Conservation (phyloP, 768 basidiomycete genomes). For the Hypsizygus marmoreus region DNA sequence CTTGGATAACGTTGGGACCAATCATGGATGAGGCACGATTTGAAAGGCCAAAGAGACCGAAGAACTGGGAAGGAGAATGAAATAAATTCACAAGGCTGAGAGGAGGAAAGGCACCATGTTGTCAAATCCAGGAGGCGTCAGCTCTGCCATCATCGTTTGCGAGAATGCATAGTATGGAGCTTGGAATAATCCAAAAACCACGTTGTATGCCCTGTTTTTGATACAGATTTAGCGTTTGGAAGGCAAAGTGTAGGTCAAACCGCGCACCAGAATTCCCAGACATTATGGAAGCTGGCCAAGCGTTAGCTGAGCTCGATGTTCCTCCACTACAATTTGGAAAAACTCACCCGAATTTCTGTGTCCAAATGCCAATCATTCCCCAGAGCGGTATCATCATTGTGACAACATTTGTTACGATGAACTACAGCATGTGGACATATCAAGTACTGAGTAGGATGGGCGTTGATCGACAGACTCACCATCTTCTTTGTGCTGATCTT, state of each 20-base stretch:
- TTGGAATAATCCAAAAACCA: conserved; percentile 80
- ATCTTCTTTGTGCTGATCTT: conserved; percentile 82
- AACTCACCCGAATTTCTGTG: conserved; percentile 67
- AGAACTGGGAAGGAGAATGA: conserved; percentile 54
- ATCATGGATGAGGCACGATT: conserved; percentile 88
- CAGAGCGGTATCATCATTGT: conserved; percentile 80
- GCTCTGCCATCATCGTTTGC: conserved; percentile 88
- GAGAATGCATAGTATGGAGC: conserved; percentile 88
- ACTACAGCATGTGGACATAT: conserved; percentile 40
- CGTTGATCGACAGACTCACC: conserved; percentile 43
- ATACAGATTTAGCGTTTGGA: neutral
- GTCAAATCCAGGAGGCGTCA: conserved; percentile 85
- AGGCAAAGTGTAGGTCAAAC: neutral
- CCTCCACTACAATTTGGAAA: too few relatives aligned
- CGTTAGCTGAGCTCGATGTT: conserved; percentile 1
- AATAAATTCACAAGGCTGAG: neutral
- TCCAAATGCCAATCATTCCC: conserved; percentile 89
- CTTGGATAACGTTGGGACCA: conserved; percentile 84
- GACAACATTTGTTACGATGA: conserved; percentile 73
- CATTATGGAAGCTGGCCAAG: conserved; percentile 64
- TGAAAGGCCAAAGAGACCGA: conserved; percentile 83
- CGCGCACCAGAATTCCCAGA: conserved; percentile 83
- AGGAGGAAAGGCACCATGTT: conserved; percentile 49
- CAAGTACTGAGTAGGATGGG: neutral
- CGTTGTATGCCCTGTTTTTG: conserved; percentile 66